Evolutionary conservation across 1,284 basidiomycete genomes (phyloP).

Genomic region (Tremellales sp.): DNA sequence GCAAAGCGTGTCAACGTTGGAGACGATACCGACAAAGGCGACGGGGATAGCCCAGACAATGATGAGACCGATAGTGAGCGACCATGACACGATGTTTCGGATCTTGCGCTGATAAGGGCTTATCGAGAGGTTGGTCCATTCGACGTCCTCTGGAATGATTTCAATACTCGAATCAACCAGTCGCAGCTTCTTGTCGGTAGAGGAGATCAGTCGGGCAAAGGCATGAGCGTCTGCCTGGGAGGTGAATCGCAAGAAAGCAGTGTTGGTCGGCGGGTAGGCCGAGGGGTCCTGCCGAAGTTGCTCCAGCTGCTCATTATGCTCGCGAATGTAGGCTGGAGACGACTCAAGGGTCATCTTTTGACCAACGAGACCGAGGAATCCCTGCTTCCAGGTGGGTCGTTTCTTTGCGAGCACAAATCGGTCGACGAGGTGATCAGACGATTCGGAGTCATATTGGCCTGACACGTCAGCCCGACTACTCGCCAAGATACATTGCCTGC

Average conservation of each 20-base stretch:
- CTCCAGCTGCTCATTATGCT: conserved; percentile 51
- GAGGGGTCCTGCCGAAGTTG: conserved; percentile 56
- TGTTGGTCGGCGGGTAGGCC: conserved; percentile 48
- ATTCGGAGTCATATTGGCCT: conserved; percentile 50
- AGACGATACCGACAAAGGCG: conserved; percentile 78
- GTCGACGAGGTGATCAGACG: conserved; percentile 55
- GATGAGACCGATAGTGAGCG: conserved; percentile 54
- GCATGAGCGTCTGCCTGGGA: conserved; percentile 58
- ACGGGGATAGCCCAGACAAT: conserved; percentile 57
- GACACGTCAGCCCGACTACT: conserved; percentile 16
- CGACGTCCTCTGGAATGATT: conserved; percentile 76
- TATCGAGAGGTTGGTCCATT: conserved; percentile 71
- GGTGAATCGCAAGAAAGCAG: conserved; percentile 86
- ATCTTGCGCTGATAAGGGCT: conserved; percentile 53
- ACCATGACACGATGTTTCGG: conserved; percentile 52
- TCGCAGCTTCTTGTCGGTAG: conserved; percentile 40
- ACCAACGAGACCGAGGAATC: conserved; percentile 53
- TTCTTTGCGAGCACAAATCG: conserved; percentile 49
- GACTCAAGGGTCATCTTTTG: conserved; percentile 55
- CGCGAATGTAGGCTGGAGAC: conserved; percentile 52
- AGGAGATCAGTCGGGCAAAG: conserved; percentile 60
- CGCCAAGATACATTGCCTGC: conserved; percentile 7
- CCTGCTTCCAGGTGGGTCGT: conserved; percentile 58
- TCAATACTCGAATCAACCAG: conserved; percentile 57
- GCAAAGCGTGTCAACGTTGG: conserved; percentile 75